Conservation (phyloP, 139 green algal genomes). For the Tetraselmis chui region DNA sequence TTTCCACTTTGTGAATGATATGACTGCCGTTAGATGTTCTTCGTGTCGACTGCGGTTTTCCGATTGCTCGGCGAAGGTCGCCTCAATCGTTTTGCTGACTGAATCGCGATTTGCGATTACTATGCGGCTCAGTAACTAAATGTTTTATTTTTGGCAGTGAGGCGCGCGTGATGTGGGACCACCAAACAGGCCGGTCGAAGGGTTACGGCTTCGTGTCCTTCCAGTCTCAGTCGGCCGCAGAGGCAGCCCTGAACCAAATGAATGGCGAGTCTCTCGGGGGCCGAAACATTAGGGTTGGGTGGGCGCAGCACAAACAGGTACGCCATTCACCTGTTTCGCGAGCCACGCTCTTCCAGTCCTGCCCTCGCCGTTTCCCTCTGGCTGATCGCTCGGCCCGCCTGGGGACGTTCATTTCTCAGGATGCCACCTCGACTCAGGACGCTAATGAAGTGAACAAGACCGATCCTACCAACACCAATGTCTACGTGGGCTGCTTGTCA, state of each 20-base stretch:
- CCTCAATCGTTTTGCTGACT: too few species aligned
- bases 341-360: neutral
- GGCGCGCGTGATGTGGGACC: slow-evolving; percentile 72
- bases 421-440: neutral
- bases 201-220: slow-evolving; percentile 80
- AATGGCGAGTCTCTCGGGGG: slow-evolving; percentile 49
- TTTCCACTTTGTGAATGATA: too few species aligned
- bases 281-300: slow-evolving; percentile 52
- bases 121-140: too few species aligned
- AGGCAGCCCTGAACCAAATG: slow-evolving; percentile 51
- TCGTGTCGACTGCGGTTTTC: too few species aligned
- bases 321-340: neutral
- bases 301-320: slow-evolving; percentile 68
- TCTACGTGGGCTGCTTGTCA: slow-evolving; percentile 66
- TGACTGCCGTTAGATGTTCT: too few species aligned
- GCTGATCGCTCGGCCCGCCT: neutral
- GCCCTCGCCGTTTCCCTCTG: too few species aligned
- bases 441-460: slow-evolving; percentile 14
- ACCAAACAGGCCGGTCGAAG: slow-evolving; percentile 50
- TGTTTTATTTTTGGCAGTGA: too few species aligned
- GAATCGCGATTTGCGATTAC: too few species aligned
- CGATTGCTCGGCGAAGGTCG: too few species aligned
- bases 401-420: too few species aligned
- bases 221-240: slow-evolving; percentile 40
- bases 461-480: slow-evolving; percentile 64